Evolutionary conservation across 768 basidiomycete species (phyloP), one percentile per base, ranked within the genome.

Genomic region (Hysterangium stoloniferum): DNA sequence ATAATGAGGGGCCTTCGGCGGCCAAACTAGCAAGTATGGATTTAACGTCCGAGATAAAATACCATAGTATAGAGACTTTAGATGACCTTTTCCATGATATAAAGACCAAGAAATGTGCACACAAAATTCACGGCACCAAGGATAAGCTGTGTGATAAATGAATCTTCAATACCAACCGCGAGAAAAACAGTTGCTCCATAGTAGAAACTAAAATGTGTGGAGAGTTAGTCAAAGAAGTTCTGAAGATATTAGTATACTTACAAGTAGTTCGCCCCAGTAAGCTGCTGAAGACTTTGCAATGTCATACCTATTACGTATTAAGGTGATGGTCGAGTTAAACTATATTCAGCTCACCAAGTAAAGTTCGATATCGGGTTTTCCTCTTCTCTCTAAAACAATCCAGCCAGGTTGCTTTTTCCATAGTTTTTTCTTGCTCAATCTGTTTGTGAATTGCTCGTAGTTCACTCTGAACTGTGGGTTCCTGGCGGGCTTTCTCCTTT

Each of bases 81-180:
- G 7, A 65, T 71, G 38, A 74, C 78, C 59, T 70, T 70, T 62
- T 86, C 81, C 76, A 86, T 80, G 47, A 86, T 68, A 62, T 81
- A 86, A 57, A 89, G 63, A 1, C 86, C 85, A 29, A 79, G 75
- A 64, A 84, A 84, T 9, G 82, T 85, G 62, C 80, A 81, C 41
- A 68, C 67, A 57, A 86, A 84, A 64, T 86, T 85, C 61, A 86
- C 82, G 3, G 74, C 75, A 34, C 85, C 84, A 35, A 87, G 69
- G 56, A 89, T 86, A 56, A 86, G 82, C 56, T 89, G 86, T 1
- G 79, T 80, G 42, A 85, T 67, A 58, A 76, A 86, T 20, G 78
- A 77, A 62, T 87, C 82, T 6, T 62, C 43, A 55, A 86, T 75
- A 25, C 85, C 85, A 20, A 87, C 84, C 6, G 77, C 71, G 45